Evolutionary conservation across 2,329 filamentous ascomycete genomes (phyloP).

Genomic region (Apiospora saccharicola): DNA sequence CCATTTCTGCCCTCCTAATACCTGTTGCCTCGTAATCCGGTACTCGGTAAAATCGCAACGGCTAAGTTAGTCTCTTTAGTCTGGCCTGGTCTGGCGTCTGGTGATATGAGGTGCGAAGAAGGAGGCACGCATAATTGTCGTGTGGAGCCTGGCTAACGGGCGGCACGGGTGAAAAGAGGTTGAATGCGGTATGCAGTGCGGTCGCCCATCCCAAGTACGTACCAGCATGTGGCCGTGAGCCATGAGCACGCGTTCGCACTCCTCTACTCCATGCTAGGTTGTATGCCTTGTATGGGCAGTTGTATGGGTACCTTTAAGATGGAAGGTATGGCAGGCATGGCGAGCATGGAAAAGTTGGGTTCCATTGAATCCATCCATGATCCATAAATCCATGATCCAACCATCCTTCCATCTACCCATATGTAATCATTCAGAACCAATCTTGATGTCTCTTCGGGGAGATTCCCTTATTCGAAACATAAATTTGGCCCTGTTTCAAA

Average conservation of each 20-base stretch:
- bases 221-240: constrained; percentile 7
- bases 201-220: constrained; percentile 1
- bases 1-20: neutral
- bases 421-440: constrained; percentile 14
- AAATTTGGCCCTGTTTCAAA: constrained; percentile 16
- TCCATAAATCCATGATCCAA: constrained; percentile 11
- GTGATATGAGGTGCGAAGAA: neutral
- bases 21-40: neutral
- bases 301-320: constrained; percentile 1
- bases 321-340: neutral
- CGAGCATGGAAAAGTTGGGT: neutral
- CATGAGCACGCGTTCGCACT: constrained; percentile 20
- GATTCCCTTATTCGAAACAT: constrained; percentile 14
- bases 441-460: constrained; percentile 10
- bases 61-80: neutral
- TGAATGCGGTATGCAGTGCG: constrained; percentile 19
- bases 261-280: neutral
- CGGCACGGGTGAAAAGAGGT: constrained; percentile 16
- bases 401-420: constrained; percentile 19
- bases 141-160: neutral
- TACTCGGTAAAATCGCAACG: constrained; percentile 1
- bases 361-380: constrained; percentile 16
- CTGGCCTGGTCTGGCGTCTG: neutral
- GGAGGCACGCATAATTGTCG: neutral
- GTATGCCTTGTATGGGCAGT: neutral